Base-by-base conservation (phyloP, 2,329 filamentous ascomycete genomes). In the Apiospora saccharicola region DNA sequence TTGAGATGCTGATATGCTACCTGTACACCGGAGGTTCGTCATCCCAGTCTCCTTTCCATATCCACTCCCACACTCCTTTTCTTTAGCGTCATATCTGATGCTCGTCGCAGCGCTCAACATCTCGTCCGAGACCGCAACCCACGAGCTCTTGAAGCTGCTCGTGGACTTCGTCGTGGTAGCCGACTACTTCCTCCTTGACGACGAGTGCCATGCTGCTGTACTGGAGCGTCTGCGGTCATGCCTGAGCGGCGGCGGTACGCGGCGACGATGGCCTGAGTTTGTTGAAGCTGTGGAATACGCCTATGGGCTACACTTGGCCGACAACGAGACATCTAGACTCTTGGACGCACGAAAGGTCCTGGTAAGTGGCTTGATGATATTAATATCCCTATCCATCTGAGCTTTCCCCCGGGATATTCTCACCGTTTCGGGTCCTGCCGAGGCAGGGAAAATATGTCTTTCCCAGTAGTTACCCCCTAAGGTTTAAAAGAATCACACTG, bases 1-100 rank as follows among this genome's bases (percentile, higher is more conserved):
- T 41, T n/a, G 57, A 64, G 30, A 41, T 64, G 34, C 19, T 64
- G 8, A 22, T 64, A n/a, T 41, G 34, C 34, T 64, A 64, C 34
- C 13, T 64, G 7, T 64, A 64, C 57, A 64, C 57, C n/a, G 57
- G 57, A 64, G 41, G 57, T 64, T 64, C 57, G 57, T 64, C 30
- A 12, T 37, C 30, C 16, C 53, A 34, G 14, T 34, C 26, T 57
- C 30, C 14, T 26, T 3, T 53, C 49, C 16, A 22, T 37, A 10
- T 16, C 53, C 30, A 13, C 16, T 8, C 12, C 3, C 30, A 22
- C 22, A 19, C 30, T 30, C 57, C 57, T 64, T 64, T 41, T 37
- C 57, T 4, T 16, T n/a, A 4, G 57, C 19, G 19, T 1, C 10
- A 41, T 22, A 41, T 64, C 34, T 64, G 14, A 64, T 34, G 41